Conservation (phyloP, 2,329 filamentous ascomycete species). For the Sclerotinia spermophila region DNA sequence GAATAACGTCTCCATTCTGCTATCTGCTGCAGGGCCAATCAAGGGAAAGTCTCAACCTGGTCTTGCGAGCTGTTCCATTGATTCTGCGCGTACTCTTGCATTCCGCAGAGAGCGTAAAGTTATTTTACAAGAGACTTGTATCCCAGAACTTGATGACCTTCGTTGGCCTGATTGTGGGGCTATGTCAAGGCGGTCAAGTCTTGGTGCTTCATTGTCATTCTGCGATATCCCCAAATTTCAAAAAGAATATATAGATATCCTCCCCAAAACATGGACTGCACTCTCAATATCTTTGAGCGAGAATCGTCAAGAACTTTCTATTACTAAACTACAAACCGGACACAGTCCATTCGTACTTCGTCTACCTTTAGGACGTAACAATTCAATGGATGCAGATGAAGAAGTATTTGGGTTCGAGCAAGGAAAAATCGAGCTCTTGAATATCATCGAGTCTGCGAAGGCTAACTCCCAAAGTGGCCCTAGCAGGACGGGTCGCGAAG, state of each 20-base stretch:
- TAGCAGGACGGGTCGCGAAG: slow-evolving; percentile 69
- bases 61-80: slow-evolving; percentile 60
- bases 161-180: slow-evolving; percentile 39
- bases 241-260: slow-evolving; percentile 76
- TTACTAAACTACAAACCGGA: slow-evolving; percentile 76
- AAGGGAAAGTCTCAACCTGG: slow-evolving; percentile 49
- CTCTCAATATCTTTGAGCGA: slow-evolving; percentile 83
- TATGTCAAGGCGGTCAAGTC: slow-evolving; percentile 43
- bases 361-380: slow-evolving; percentile 78
- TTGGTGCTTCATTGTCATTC: slow-evolving; percentile 41
- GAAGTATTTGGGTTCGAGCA: slow-evolving; percentile 81
- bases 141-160: slow-evolving; percentile 34
- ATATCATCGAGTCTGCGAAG: slow-evolving; percentile 80
- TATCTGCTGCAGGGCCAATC: slow-evolving; percentile 56
- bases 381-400: slow-evolving; percentile 72
- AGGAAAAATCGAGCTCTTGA: slow-evolving; percentile 72
- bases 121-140: slow-evolving; percentile 37
- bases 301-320: slow-evolving; percentile 75
- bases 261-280: slow-evolving; percentile 79
- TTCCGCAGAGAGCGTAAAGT: slow-evolving; percentile 62
- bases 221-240: slow-evolving; percentile 64
- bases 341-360: slow-evolving; percentile 81
- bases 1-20: slow-evolving; percentile 61
- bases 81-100: slow-evolving; percentile 67
- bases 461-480: slow-evolving; percentile 72